A percentile compares a stretch with the other conserved stretches of the same genome.
Evolutionary conservation across 306 rosid genomes (phyloP).

Genomic region (Prunus dulcis): DNA sequence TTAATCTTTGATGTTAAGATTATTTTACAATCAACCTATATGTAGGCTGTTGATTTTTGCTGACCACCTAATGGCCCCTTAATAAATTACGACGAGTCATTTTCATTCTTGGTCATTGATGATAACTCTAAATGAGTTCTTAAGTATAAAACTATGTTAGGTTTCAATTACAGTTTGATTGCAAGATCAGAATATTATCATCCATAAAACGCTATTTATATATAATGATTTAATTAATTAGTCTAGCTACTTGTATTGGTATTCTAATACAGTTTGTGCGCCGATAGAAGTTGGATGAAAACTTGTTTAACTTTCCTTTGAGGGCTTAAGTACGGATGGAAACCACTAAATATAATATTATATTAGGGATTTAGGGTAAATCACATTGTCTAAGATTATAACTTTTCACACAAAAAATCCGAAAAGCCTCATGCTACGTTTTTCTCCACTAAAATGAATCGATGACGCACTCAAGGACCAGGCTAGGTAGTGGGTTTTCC

Average conservation of each 20-base stretch:
- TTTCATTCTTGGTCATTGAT: background rate
- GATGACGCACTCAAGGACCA: background rate
- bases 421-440: background rate
- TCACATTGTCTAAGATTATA: conserved; percentile 7
- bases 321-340: background rate
- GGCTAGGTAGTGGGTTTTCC: conserved; percentile 20
- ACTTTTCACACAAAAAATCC: background rate
- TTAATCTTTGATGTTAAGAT: background rate
- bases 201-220: background rate
- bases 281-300: background rate
- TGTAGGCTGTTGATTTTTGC: background rate
- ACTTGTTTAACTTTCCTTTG: background rate
- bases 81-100: background rate
- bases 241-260: background rate
- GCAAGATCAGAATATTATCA: background rate
- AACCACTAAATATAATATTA: conserved; percentile 3
- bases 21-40: background rate
- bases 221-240: background rate
- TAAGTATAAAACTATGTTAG: background rate
- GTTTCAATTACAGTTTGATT: background rate
- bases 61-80: background rate
- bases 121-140: background rate
- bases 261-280: conserved; percentile 5
- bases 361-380: background rate
- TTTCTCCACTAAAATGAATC: conserved; percentile 18